Base-by-base conservation (phyloP, 257 asterid species). In the Echium plantagineum region DNA sequence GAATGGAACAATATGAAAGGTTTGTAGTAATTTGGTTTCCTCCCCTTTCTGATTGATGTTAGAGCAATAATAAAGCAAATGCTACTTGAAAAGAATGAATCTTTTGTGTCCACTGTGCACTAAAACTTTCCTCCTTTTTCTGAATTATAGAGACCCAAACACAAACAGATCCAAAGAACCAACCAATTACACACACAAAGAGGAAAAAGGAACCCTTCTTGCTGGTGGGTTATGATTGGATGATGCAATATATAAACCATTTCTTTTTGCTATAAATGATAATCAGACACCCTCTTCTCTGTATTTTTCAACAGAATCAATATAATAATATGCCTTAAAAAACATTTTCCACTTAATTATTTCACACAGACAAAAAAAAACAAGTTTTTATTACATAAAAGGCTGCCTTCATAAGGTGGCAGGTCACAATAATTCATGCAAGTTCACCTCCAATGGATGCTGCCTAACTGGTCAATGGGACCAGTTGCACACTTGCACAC, bases 181-280 rank as follows among this genome's bases (percentile, higher is more conserved):
- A 67, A 60, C 52, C 58, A 19, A 61, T 73, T 61, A 58, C 61
- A 69, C 55, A 61, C 21, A n/a, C 67, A 69, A 69, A 71, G 67
- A 31, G 47, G 60, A 42, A 9, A 17, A 30, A 56, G 38, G 48
- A 2, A n/a, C 13, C 18, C 35, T 2, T 59, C 76, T 61, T 66
- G 85, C 83, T 82, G 94, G 88, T 73, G 77, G 63, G 68, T 3
- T 75, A 58, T 86, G 93, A 89, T 89, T 89, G 95, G 97, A 67
- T 75, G 69, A 19, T 42, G 16, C 16, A 12, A 42, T 42, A 9
- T 42, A 42, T 17, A 55, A 60, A 51, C 24, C 13, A 35, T 35
- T 1, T 35, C 9, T 35, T 24, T 35, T 35, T 7, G 1, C 13
- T 35, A 35, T 35, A 4, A 0, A 6, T 35, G 6, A 35, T 35